These are phyloP conservation scores for Besnoitia besnoiti DNA, from an alignment of 169 alveolate species.

Conservation along the genomic window DNA sequence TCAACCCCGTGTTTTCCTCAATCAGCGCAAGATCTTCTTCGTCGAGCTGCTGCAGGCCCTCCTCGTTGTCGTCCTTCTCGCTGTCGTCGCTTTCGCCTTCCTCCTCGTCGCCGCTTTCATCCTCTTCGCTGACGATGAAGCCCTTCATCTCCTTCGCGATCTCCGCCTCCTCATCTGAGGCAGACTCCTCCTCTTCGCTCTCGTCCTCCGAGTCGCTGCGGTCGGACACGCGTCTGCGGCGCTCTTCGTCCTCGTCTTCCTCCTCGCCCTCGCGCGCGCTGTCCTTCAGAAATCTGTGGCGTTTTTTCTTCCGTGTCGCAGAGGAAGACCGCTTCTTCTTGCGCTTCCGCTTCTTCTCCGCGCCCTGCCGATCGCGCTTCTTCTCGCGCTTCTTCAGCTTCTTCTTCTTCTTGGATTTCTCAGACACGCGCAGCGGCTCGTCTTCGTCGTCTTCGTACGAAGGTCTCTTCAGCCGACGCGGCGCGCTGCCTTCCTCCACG, in stretches of 20 bases:
- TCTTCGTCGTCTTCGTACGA: background rate
- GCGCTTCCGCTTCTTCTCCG: slow-evolving; percentile 44
- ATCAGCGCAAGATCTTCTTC: slow-evolving; percentile 49
- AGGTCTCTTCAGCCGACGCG: background rate
- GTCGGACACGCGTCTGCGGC: background rate
- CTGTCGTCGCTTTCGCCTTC: slow-evolving; percentile 54
- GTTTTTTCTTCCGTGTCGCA: slow-evolving; percentile 13
- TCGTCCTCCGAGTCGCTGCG: slow-evolving; percentile 16
- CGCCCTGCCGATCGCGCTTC: slow-evolving; percentile 17
- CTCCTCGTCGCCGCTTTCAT: slow-evolving; percentile 35
- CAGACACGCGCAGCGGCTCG: background rate
- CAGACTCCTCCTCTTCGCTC: slow-evolving; percentile 11
- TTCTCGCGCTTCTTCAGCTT: slow-evolving; percentile 11
- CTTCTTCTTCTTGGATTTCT: background rate
- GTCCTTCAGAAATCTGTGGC: background rate
- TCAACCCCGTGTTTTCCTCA: slow-evolving; percentile 52
- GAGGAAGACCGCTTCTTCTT: background rate
- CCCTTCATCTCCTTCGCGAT: slow-evolving; percentile 48
- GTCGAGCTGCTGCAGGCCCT: slow-evolving; percentile 33
- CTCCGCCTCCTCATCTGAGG: slow-evolving; percentile 42
- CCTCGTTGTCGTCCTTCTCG: slow-evolving; percentile 32
- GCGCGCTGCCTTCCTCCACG: background rate
- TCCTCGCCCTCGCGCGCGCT: background rate
- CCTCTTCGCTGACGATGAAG: slow-evolving; percentile 45
- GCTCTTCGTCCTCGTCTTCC: slow-evolving; percentile 31